A percentile compares a stretch with the other conserved stretches of the same genome.
phyloP scores from a whole-genome alignment of 768 basidiomycete species.

The Psilocybe cubensis region DNA sequence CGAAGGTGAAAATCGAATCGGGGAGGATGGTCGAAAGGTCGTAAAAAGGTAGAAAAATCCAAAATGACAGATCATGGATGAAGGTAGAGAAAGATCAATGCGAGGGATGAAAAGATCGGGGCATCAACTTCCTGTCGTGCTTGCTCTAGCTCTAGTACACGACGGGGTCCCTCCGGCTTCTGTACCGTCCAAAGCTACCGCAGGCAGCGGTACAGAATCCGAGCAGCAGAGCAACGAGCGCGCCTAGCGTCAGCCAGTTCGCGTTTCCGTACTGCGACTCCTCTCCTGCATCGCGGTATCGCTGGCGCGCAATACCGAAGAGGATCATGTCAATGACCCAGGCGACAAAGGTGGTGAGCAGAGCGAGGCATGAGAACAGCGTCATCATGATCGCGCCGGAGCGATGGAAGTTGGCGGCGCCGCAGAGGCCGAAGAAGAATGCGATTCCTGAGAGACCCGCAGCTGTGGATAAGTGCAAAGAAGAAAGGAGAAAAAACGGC shows the following conservation, averaged over 20 bases:
- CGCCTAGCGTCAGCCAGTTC: constrained; percentile 81
- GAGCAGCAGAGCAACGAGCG: constrained; percentile 65
- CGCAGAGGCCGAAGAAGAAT: constrained; percentile 70
- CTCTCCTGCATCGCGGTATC: constrained; percentile 51
- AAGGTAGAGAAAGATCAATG: no score
- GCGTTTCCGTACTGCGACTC: constrained; percentile 74
- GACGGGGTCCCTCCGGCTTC: neutral
- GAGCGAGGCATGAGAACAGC: constrained; percentile 64
- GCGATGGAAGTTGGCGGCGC: constrained; percentile 59
- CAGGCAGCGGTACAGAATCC: constrained; percentile 69
- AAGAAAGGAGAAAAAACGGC: neutral
- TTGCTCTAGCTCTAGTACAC: neutral
- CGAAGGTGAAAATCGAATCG: neutral
- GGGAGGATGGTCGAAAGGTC: neutral
- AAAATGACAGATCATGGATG: no score
- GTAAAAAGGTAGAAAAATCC: no score
- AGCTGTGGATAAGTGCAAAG: constrained; percentile 32
- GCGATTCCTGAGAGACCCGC: constrained; percentile 70
- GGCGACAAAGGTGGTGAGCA: constrained; percentile 66
- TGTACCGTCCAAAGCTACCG: constrained; percentile 59
- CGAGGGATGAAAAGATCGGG: no score
- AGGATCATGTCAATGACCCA: constrained; percentile 83
- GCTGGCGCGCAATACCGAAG: constrained; percentile 69
- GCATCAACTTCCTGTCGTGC: no score
- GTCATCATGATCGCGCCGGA: constrained; percentile 80